These are phyloP conservation scores for Biscogniauxia mediterranea DNA, from an alignment of 2,329 filamentous ascomycete genomes.

Conservation along the genomic window DNA sequence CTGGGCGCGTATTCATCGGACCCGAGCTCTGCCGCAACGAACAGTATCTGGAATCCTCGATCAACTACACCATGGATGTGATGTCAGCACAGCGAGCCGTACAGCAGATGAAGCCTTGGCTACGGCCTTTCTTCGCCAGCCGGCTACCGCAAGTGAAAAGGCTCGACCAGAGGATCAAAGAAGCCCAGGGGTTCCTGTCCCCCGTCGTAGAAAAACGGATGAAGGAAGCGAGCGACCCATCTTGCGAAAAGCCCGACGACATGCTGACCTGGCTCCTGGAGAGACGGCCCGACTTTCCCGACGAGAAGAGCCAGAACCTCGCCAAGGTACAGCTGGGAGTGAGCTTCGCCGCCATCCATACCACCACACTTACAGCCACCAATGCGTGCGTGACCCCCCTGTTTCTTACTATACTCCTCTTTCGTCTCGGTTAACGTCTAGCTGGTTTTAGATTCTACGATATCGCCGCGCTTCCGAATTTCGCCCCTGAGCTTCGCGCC, in stretches of 20 bases:
- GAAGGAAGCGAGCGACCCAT: neutral
- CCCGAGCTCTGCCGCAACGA: neutral
- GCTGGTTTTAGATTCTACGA: neutral
- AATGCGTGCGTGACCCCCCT: neutral
- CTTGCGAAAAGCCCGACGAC: neutral
- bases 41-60: neutral
- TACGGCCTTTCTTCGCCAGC: neutral
- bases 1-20: neutral
- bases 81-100: neutral
- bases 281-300: neutral
- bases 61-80: neutral
- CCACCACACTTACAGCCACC: neutral
- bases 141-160: neutral
- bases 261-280: neutral
- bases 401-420: neutral
- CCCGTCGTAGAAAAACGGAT: neutral
- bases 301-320: neutral
- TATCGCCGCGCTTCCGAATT: neutral
- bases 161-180: neutral
- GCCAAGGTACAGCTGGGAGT: neutral
- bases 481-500: neutral
- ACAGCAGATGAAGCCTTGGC: neutral
- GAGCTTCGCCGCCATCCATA: neutral
- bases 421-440: neutral
- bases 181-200: neutral